Percentiles rank a stretch among this genome's conserved stretches.
Conservation (phyloP, 2,329 filamentous ascomycete species). For the Exserohilum turcica region DNA sequence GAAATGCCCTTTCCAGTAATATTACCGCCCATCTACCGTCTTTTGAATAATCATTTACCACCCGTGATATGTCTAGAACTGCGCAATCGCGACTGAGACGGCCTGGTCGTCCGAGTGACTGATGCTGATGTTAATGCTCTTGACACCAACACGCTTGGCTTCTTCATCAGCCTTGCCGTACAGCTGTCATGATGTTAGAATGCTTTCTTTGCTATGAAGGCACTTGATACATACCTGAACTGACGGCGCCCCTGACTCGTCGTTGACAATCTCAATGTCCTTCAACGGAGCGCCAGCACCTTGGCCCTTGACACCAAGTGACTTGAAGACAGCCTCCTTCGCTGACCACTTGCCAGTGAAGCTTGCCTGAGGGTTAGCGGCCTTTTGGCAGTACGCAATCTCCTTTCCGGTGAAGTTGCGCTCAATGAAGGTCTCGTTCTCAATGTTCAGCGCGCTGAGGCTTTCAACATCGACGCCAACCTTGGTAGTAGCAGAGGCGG, state of each 20-base stretch:
- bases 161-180: conserved; percentile 82
- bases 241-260: conserved; percentile 79
- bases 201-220: background rate
- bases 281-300: conserved; percentile 88
- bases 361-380: conserved; percentile 80
- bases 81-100: conserved; percentile 88
- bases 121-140: conserved; percentile 89
- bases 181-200: conserved; percentile 61
- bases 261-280: conserved; percentile 90
- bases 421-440: conserved; percentile 91
- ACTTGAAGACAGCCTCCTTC: conserved; percentile 99
- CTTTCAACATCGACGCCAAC: conserved; percentile 95
- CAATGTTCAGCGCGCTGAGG: conserved; percentile 83
- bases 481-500: conserved; percentile 66
- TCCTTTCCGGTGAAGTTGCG: conserved; percentile 90
- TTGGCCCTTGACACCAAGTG: conserved; percentile 81
- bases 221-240: conserved; percentile 71
- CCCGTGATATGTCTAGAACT: conserved; percentile 59
- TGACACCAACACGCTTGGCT: conserved; percentile 85
- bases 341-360: conserved; percentile 97
- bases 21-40: conserved; percentile 2
- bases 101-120: conserved; percentile 95
- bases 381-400: conserved; percentile 82
- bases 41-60: background rate
- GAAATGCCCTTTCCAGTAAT: background rate